Conservation (phyloP, 495 filamentous ascomycete genomes). For the Neurospora tetraspora region DNA sequence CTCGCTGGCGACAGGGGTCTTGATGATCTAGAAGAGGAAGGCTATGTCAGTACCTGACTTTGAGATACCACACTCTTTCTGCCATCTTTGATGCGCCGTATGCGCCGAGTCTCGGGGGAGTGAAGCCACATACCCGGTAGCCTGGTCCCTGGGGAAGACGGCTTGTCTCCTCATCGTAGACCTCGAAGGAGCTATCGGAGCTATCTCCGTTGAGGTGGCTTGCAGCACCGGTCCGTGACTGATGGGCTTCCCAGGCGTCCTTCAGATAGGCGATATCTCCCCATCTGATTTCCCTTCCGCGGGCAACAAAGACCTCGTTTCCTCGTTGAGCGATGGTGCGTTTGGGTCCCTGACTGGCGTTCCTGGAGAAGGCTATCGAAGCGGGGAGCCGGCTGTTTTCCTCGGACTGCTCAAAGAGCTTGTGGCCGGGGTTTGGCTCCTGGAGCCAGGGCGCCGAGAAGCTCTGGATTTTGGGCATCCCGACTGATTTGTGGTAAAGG, state of each 20-base stretch:
- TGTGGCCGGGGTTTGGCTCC: constrained; percentile 60
- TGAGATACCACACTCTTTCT: neutral
- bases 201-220: constrained; percentile 24
- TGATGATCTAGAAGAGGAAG: constrained; percentile 46
- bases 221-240: constrained; percentile 6
- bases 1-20: constrained; percentile 58
- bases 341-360: constrained; percentile 42
- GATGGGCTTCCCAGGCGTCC: constrained; percentile 49
- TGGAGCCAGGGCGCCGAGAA: constrained; percentile 79
- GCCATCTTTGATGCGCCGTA: neutral
- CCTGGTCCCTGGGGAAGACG: constrained; percentile 23
- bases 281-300: constrained; percentile 82
- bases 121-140: constrained; percentile 34
- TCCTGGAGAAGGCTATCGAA: constrained; percentile 25
- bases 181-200: constrained; percentile 20
- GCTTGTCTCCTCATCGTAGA: constrained; percentile 19
- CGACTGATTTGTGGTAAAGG: neutral
- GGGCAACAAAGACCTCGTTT: constrained; percentile 73
- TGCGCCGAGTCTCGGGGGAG: neutral
- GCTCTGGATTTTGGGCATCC: constrained; percentile 71
- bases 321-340: constrained; percentile 64
- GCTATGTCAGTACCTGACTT: neutral
- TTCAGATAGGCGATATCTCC: constrained; percentile 65
- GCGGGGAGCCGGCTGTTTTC: constrained; percentile 16
- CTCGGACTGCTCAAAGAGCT: constrained; percentile 48